These are phyloP conservation scores for Endotrypanum monterogeii DNA, from an alignment of 208 protist species.

Conservation along the genomic window DNA sequence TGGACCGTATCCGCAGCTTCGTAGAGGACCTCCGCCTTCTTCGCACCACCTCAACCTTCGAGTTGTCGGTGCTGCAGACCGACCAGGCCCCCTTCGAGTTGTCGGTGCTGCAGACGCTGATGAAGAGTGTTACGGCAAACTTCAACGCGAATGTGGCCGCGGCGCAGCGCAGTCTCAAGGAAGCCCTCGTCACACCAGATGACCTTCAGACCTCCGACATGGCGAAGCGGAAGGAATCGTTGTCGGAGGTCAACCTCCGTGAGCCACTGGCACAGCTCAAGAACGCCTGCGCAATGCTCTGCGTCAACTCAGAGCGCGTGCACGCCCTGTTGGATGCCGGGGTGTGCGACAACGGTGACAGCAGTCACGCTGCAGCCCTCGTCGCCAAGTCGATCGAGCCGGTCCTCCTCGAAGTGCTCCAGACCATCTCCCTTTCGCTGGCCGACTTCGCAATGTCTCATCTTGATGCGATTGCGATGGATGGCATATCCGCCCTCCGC, in stretches of 20 bases:
- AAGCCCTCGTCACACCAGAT: constrained; percentile 50
- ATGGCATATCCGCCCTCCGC: constrained; percentile 36
- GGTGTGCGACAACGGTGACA: constrained; percentile 6
- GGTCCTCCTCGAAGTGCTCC: constrained; percentile 68
- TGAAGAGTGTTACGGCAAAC: constrained; percentile 61
- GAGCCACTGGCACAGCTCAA: constrained; percentile 83
- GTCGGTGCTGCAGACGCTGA: constrained; percentile 57
- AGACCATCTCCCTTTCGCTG: constrained; percentile 43
- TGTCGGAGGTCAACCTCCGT: constrained; percentile 48
- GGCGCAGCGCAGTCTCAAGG: constrained; percentile 50
- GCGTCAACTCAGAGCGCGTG: constrained; percentile 45
- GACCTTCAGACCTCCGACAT: constrained; percentile 42
- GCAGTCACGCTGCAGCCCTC: constrained; percentile 32
- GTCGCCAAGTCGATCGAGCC: constrained; percentile 73
- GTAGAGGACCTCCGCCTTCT: constrained; percentile 84
- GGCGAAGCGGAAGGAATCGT: constrained; percentile 27
- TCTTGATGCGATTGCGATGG: constrained; percentile 40
- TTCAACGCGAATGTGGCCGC: constrained; percentile 53
- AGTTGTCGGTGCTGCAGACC: constrained; percentile 16
- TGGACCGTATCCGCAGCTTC: constrained; percentile 68
- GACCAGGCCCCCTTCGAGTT: constrained; percentile 52
- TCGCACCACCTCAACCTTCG: constrained; percentile 74
- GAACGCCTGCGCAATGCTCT: constrained; percentile 74
- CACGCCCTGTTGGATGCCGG: constrained; percentile 32
- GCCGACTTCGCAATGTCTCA: constrained; percentile 43